phyloP scores from a whole-genome alignment of 805 yeast genomes.

The Saccharomycopsis selenospora region DNA sequence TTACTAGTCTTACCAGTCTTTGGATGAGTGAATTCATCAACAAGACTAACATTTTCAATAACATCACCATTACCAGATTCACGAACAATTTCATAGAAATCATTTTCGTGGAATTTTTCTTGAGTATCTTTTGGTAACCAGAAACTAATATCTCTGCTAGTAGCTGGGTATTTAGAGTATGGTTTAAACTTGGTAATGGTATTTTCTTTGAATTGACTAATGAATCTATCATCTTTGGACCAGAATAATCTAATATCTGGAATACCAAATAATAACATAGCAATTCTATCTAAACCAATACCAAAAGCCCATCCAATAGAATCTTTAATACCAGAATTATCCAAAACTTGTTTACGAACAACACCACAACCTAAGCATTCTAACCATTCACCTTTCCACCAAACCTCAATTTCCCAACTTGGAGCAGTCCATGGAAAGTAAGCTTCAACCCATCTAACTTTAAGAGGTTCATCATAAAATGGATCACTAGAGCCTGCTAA shows the following conservation, averaged over 20 bases:
- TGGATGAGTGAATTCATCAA: conserved; percentile 83
- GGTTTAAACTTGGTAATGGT: conserved; percentile 70
- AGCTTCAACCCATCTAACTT: conserved; percentile 90
- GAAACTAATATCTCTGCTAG: conserved; percentile 82
- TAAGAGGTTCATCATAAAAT: conserved; percentile 65
- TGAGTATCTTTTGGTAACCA: conserved; percentile 56
- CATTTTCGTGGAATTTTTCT: conserved; percentile 66
- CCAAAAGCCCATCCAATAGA: conserved; percentile 97
- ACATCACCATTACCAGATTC: conserved; percentile 57
- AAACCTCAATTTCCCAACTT: conserved; percentile 95
- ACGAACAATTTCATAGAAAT: conserved; percentile 89
- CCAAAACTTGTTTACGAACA: conserved; percentile 69
- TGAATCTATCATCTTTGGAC: conserved; percentile 76
- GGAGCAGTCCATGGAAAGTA: conserved; percentile 99
- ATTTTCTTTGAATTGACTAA: conserved; percentile 60
- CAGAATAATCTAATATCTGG: conserved; percentile 94
- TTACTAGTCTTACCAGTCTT: conserved; percentile 69
- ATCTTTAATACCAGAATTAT: conserved; percentile 59
- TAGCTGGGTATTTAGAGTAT: conserved; percentile 85
- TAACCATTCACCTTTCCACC: conserved; percentile 98
- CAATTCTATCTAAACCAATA: conserved; percentile 87
- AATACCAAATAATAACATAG: conserved; percentile 90
- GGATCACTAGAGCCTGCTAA: conserved; percentile 52
- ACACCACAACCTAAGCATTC: conserved; percentile 97
- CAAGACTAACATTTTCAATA: conserved; percentile 73